Evolutionary conservation across 352 stramenopile genomes (phyloP), one percentile per base, ranked within the genome.

Genomic region (Aphanomyces stellatus): DNA sequence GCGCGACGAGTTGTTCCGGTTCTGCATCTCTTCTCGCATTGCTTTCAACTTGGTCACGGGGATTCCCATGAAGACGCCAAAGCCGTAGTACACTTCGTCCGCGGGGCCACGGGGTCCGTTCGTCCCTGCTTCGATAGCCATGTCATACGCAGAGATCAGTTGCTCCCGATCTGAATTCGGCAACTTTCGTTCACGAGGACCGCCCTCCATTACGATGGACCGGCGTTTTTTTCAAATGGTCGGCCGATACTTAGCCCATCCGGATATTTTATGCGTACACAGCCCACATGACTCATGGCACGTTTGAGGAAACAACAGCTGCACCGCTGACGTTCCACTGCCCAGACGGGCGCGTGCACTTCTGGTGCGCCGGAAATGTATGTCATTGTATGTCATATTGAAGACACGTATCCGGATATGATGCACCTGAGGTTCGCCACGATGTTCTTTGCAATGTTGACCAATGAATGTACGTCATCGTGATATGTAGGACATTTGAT

Each of bases 31-130:
- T 51, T 88, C 75, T 57, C 85, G 80, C 53, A 90, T 53, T 30
- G 78, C 81, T 62, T 90, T 91, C 53, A 94, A 76, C 48, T 91
- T 85, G n/a, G 81, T 77, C 51, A 94, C 76, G 33, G 83, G 80
- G 43, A 94, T 76, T 0, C 85, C 85, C 82, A 94, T 94, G 72
- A 94, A 94, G 35, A 94, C 85, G 56, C 85, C 85, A 48, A 94
- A 94, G 56, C 85, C 85, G 74, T 94, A 94, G 80, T 94, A 94
- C 0, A 94, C 76, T 72, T 94, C 90, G 65, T 92, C 81, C 17
- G 60, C 46, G n/a, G 60, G 60, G 11, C 40, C n/a, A 13, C 31
- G 11, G 33, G 37, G 27, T 7, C n/a, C 41, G 27, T 10, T n/a
- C 10, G 27, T 42, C 10, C 60, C 48, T 17, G 37, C 60, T 27